Percentiles rank a stretch among this genome's conserved stretches.
Evolutionary conservation across 176 grass and related monocot species (phyloP).

Genomic region (Phoenix dactylifera): DNA sequence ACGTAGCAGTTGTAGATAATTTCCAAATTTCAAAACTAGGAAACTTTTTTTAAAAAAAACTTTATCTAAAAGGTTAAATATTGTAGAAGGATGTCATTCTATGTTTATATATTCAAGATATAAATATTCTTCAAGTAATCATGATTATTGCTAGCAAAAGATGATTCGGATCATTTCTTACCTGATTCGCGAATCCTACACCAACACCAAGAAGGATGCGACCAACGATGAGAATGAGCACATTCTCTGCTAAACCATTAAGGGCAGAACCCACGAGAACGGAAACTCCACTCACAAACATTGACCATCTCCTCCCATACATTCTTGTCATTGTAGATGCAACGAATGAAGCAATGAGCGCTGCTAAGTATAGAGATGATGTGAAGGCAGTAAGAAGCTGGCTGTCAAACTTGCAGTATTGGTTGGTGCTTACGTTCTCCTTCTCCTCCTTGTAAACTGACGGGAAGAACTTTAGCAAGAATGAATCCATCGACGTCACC

Average conservation of each 20-base stretch:
- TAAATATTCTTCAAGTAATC: too few relatives aligned
- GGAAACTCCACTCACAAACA: not conserved
- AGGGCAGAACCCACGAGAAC: not conserved
- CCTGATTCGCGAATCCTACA: not conserved
- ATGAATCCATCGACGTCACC: slow-evolving; percentile 22
- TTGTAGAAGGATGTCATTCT: too few relatives aligned
- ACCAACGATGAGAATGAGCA: not conserved
- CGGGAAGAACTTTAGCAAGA: slow-evolving; percentile 19
- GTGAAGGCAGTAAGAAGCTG: slow-evolving; percentile 1
- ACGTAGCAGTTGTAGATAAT: too few relatives aligned
- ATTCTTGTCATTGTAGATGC: not conserved
- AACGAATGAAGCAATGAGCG: not conserved
- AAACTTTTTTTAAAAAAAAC: too few relatives aligned
- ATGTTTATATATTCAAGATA: too few relatives aligned
- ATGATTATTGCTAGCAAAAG: too few relatives aligned
- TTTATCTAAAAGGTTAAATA: too few relatives aligned
- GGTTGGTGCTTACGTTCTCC: not conserved
- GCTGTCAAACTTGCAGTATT: slow-evolving; percentile 10
- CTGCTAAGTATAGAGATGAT: slow-evolving; percentile 6
- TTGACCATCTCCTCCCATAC: slow-evolving; percentile 1
- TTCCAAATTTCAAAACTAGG: too few relatives aligned
- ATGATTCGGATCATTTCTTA: not conserved
- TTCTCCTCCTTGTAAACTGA: slow-evolving; percentile 11
- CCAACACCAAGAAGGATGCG: slow-evolving; percentile 5
- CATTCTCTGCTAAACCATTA: not conserved